A percentile compares a stretch with the other conserved stretches of the same genome.
Evolutionary conservation across 2,329 filamentous ascomycete genomes (phyloP).

Genomic region (Aspergillus pseudoviridinutans): DNA sequence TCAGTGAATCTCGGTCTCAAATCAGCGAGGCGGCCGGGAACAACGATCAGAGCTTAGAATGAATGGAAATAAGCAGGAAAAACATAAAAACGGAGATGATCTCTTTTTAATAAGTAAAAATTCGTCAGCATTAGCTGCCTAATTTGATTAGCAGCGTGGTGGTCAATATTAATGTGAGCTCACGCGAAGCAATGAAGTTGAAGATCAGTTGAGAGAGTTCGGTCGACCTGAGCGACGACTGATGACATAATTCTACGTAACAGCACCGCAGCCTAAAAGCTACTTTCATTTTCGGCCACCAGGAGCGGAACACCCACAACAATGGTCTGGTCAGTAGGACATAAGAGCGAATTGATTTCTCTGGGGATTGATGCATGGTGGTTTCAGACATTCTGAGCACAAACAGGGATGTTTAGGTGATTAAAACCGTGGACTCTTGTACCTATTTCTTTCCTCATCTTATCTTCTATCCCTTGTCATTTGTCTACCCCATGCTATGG

Average conservation of each 20-base stretch:
- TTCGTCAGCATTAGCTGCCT: slow-evolving; percentile 3
- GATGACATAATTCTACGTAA: slow-evolving; percentile 28
- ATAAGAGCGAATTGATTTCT: not conserved
- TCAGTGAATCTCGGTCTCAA: slow-evolving; percentile 8
- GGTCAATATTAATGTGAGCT: slow-evolving; percentile 13
- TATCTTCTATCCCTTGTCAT: not conserved
- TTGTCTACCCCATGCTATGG: not conserved
- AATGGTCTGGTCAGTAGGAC: not conserved
- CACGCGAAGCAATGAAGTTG: slow-evolving; percentile 16
- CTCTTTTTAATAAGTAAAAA: not conserved
- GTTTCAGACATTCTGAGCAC: not conserved
- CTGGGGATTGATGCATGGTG: not conserved
- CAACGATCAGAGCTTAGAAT: slow-evolving; percentile 4
- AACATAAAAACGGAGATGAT: not conserved
- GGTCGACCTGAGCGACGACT: slow-evolving; percentile 16
- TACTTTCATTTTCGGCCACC: not conserved
- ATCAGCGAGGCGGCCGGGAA: slow-evolving; percentile 13
- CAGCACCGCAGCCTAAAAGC: slow-evolving; percentile 18
- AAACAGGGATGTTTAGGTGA: not conserved
- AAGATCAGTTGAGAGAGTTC: slow-evolving; percentile 8
- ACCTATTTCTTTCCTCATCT: not conserved
- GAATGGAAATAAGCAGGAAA: not conserved
- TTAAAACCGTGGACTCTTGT: not conserved
- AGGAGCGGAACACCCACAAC: not conserved
- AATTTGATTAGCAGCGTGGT: slow-evolving; percentile 7